Evolutionary conservation across 2,329 filamentous ascomycete species (phyloP).

Genomic region (Cytospora paraplurivora): DNA sequence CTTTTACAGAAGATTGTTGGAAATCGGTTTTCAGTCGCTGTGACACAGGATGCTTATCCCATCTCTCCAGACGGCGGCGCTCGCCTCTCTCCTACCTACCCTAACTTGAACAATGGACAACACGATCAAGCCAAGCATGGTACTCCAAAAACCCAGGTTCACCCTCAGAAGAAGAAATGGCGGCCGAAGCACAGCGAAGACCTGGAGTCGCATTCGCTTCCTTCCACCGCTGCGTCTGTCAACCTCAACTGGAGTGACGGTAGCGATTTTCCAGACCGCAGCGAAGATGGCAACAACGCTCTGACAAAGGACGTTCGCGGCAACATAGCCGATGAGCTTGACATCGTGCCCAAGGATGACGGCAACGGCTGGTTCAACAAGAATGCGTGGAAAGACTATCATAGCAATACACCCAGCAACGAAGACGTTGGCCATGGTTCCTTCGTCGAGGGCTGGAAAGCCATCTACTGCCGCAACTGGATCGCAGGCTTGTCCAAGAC

Average conservation of each 20-base stretch:
- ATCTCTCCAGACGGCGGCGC: neutral
- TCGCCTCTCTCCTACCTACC: neutral
- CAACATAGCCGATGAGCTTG: conserved; percentile 23
- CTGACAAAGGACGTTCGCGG: conserved; percentile 16
- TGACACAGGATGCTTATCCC: neutral
- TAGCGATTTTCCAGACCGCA: neutral
- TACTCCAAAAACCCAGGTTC: neutral
- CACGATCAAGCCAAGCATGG: neutral
- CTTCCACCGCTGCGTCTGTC: conserved; percentile 10
- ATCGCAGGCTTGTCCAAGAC: neutral
- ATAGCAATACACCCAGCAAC: neutral
- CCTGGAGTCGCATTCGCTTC: conserved; percentile 22
- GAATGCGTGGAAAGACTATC: conserved; percentile 19
- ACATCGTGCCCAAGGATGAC: conserved; percentile 17
- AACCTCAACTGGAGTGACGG: conserved; percentile 4
- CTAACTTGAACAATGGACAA: neutral
- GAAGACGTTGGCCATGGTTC: neutral
- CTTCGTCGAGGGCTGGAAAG: conserved; percentile 5
- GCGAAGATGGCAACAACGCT: neutral
- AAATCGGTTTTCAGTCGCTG: neutral
- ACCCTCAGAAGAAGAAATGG: conserved; percentile 14
- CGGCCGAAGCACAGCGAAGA: conserved; percentile 13
- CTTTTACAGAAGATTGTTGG: neutral
- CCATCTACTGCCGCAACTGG: conserved; percentile 17
- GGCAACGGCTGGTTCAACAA: conserved; percentile 19